These are phyloP conservation scores for Echium plantagineum DNA, from an alignment of 257 asterid genomes.

Conservation along the genomic window DNA sequence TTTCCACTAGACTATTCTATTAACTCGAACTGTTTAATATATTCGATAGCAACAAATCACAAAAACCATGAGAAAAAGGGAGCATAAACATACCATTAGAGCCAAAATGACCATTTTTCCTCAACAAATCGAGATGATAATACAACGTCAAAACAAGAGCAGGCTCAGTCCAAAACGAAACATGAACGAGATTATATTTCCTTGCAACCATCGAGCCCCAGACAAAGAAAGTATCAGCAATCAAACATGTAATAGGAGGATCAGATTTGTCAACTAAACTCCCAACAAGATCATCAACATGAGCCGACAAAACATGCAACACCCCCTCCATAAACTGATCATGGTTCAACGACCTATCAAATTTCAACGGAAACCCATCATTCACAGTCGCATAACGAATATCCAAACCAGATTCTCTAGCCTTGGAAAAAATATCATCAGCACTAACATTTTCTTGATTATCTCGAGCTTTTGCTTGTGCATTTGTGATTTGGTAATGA, in stretches of 20 bases:
- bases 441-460: not conserved
- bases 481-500: conserved; percentile 48
- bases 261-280: conserved; percentile 10
- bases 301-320: conserved; percentile 19
- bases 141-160: conserved; percentile 32
- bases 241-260: conserved; percentile 23
- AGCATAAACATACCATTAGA: conserved; percentile 23
- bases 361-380: conserved; percentile 42
- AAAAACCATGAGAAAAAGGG: not conserved
- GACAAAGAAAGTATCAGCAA: conserved; percentile 35
- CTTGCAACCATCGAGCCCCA: conserved; percentile 34
- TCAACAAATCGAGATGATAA: conserved; percentile 61
- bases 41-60: no score
- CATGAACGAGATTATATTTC: conserved; percentile 26
- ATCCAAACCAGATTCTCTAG: conserved; percentile 36
- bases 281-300: conserved; percentile 33
- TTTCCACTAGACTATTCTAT: no score
- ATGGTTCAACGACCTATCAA: conserved; percentile 17
- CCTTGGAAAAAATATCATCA: conserved; percentile 26
- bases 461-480: conserved; percentile 21
- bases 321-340: conserved; percentile 11
- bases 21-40: no score
- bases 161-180: conserved; percentile 47
- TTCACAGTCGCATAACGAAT: conserved; percentile 33
- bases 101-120: conserved; percentile 51